A percentile compares a stretch with the other conserved stretches of the same genome.
These are phyloP conservation scores for Zymoseptoria pseudotritici DNA, from an alignment of 2,329 filamentous ascomycete species.

Conservation along the genomic window DNA sequence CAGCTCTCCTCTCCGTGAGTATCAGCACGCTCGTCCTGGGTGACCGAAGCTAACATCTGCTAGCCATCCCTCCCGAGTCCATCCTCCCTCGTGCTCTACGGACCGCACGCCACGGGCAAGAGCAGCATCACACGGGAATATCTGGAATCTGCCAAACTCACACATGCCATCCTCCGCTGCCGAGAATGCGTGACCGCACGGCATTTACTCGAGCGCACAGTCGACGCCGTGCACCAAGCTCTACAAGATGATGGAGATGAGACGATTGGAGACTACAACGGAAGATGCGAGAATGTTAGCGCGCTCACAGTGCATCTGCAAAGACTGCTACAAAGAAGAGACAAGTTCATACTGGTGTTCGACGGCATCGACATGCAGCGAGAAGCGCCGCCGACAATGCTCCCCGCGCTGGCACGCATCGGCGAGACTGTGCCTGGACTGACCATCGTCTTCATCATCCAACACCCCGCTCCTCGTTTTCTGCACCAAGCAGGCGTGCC, in stretches of 20 bases:
- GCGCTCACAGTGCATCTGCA: conserved; percentile 66
- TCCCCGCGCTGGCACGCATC: conserved; percentile 73
- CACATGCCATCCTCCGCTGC: conserved; percentile 58
- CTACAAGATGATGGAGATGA: conserved; percentile 21
- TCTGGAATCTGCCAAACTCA: conserved; percentile 45
- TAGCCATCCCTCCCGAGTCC: conserved; percentile 62
- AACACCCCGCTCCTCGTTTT: conserved; percentile 59
- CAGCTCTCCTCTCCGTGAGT: conserved; percentile 39
- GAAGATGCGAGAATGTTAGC: conserved; percentile 72
- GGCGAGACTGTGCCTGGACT: conserved; percentile 73
- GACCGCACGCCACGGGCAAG: conserved; percentile 82
- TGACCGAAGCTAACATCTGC: background rate
- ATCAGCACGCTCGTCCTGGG: background rate
- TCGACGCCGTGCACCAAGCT: conserved; percentile 44
- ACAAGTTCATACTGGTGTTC: conserved; percentile 71
- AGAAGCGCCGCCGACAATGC: conserved; percentile 68
- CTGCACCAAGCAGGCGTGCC: conserved; percentile 64
- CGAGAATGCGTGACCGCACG: conserved; percentile 70
- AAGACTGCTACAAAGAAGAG: conserved; percentile 49
- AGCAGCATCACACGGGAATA: conserved; percentile 60
- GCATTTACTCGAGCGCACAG: conserved; percentile 67
- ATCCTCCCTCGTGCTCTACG: conserved; percentile 70
- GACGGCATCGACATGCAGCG: conserved; percentile 81
- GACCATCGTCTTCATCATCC: conserved; percentile 69
- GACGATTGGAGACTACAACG: conserved; percentile 37